Percentiles rank a stretch among this genome's conserved stretches.
These are phyloP conservation scores for Isoetes engelmannii DNA, from an alignment of 83 land plant genomes.

Conservation along the genomic window DNA sequence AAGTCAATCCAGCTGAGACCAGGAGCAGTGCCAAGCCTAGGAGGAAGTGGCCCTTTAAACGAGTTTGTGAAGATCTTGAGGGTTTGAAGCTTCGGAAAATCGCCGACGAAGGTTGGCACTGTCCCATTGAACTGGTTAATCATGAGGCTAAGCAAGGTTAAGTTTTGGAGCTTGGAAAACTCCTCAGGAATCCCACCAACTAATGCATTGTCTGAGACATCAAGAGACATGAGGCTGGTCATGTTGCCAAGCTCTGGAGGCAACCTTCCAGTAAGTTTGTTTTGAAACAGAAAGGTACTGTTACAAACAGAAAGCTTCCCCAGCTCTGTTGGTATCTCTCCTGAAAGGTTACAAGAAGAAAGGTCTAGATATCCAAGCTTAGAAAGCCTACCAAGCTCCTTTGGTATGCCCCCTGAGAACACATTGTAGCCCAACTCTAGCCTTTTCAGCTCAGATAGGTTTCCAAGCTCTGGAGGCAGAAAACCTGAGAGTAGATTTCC, in stretches of 20 bases:
- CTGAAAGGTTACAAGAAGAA: constrained; percentile 44
- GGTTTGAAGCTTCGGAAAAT: constrained; percentile 53
- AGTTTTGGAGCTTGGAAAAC: constrained; percentile 31
- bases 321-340: constrained; percentile 45
- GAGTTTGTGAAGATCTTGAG: constrained; percentile 56
- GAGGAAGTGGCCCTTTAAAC: constrained; percentile 49
- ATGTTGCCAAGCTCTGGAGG: constrained; percentile 52
- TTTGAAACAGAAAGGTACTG: constrained; percentile 47
- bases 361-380: constrained; percentile 55
- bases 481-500: constrained; percentile 47
- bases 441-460: constrained; percentile 32
- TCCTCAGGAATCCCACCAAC: constrained; percentile 47
- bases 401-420: constrained; percentile 58
- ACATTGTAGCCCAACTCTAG: constrained; percentile 52
- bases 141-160: constrained; percentile 51
- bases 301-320: constrained; percentile 35
- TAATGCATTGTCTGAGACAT: constrained; percentile 55
- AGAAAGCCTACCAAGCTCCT: constrained; percentile 48
- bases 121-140: constrained; percentile 42
- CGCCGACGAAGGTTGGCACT: constrained; percentile 46
- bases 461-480: constrained; percentile 45
- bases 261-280: constrained; percentile 41
- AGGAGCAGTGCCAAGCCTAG: constrained; percentile 43
- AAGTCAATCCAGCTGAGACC: constrained; percentile 44
- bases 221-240: constrained; percentile 43